Conservation (phyloP, 768 basidiomycete species). For the Panellus pusillus region DNA sequence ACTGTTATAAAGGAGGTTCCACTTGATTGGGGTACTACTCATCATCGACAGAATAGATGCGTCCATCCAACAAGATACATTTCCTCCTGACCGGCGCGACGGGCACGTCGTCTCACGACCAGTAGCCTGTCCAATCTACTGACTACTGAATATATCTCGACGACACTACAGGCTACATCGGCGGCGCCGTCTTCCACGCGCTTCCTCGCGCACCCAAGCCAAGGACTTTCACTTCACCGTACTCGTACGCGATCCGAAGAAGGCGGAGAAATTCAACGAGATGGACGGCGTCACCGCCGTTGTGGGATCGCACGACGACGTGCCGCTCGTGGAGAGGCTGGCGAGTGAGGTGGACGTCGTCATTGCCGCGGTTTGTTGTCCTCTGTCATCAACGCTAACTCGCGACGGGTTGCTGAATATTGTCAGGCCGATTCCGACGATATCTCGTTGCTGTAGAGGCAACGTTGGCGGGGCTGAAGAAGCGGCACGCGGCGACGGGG, state of each 20-base stretch:
- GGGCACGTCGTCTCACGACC: too few species aligned
- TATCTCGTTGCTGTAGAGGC: slow-evolving; percentile 41
- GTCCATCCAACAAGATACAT: background rate
- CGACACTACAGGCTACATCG: slow-evolving; percentile 52
- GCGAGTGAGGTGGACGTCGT: slow-evolving; percentile 46
- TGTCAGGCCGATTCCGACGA: slow-evolving; percentile 56
- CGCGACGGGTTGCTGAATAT: too few species aligned
- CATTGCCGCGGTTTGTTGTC: slow-evolving; percentile 42
- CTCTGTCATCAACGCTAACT: too few species aligned
- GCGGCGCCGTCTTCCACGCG: slow-evolving; percentile 43
- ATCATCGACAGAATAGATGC: too few species aligned
- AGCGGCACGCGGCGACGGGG: slow-evolving; percentile 41
- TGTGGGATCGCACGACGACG: slow-evolving; percentile 44
- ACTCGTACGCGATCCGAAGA: slow-evolving; percentile 43
- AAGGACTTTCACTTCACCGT: slow-evolving; percentile 39
- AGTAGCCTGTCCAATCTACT: too few species aligned
- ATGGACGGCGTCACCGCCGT: slow-evolving; percentile 35
- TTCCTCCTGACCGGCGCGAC: background rate
- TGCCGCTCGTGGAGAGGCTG: slow-evolving; percentile 40
- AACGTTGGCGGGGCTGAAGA: slow-evolving; percentile 50
- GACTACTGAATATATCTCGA: too few species aligned
- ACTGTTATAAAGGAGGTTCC: too few species aligned
- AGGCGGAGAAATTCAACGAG: slow-evolving; percentile 40
- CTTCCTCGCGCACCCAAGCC: slow-evolving; percentile 36
- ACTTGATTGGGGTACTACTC: too few species aligned